Percentiles rank a stretch among this genome's conserved stretches.
These are phyloP conservation scores for Candida cerambycidarum DNA, from an alignment of 805 yeast species.

Conservation along the genomic window DNA sequence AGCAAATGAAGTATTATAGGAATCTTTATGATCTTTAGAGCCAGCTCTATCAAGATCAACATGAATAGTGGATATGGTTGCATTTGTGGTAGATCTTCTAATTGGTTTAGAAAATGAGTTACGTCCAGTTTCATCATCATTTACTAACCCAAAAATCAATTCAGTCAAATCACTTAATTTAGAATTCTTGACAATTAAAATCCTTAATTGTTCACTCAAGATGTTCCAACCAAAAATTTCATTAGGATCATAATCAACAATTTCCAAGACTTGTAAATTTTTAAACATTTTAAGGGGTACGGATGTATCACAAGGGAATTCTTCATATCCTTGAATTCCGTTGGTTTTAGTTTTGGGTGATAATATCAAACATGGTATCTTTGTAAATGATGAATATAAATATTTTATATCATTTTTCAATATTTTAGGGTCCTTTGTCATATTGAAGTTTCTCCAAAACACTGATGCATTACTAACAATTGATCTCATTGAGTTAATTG, in stretches of 20 bases:
- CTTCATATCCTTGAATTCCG: constrained; percentile 61
- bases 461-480: constrained; percentile 43
- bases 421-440: constrained; percentile 41
- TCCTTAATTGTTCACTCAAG: constrained; percentile 53
- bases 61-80: constrained; percentile 1
- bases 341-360: constrained; percentile 60
- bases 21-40: constrained; percentile 23
- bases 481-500: constrained; percentile 58
- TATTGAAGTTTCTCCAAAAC: constrained; percentile 38
- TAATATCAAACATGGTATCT: constrained; percentile 60
- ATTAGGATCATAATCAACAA: constrained; percentile 60
- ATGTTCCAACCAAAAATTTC: constrained; percentile 67
- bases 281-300: constrained; percentile 64
- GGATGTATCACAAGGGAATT: constrained; percentile 69
- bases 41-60: constrained; percentile 24
- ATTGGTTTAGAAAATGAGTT: constrained; percentile 14
- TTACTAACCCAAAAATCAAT: constrained; percentile 49
- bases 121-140: constrained; percentile 50
- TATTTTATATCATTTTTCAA: constrained; percentile 53
- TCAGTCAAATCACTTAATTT: constrained; percentile 54
- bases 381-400: constrained; percentile 61
- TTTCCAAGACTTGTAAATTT: constrained; percentile 60
- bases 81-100: constrained; percentile 9
- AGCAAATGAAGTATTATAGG: background rate
- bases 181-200: constrained; percentile 52